phyloP scores from a whole-genome alignment of 2,329 filamentous ascomycete genomes.

The Ilyonectria destructans region DNA sequence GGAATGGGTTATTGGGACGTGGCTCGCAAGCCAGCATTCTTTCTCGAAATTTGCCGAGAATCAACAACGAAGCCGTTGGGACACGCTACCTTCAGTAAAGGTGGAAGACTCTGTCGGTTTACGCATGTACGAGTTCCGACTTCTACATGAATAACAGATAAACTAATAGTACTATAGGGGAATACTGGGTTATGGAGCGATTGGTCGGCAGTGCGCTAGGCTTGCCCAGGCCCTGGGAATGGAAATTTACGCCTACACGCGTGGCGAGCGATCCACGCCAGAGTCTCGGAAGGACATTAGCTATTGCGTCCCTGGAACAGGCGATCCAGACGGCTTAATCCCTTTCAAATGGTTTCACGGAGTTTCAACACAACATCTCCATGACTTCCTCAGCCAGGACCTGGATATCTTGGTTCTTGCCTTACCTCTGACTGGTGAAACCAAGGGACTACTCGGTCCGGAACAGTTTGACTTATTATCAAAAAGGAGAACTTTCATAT shows the following conservation, averaged over 20 bases:
- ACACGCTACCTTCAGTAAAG: neutral
- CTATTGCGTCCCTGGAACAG: constrained; percentile 4
- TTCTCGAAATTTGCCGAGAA: neutral
- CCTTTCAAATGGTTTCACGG: constrained; percentile 6
- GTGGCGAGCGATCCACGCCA: constrained; percentile 70
- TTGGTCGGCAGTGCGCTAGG: constrained; percentile 60
- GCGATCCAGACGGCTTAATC: constrained; percentile 1
- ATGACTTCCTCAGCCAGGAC: constrained; percentile 60
- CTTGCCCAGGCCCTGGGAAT: constrained; percentile 76
- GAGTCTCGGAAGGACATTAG: constrained; percentile 60
- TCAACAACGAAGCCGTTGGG: constrained; percentile 4
- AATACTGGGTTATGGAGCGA: constrained; percentile 58
- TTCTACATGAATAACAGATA: too few relatives aligned
- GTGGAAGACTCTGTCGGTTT: too few relatives aligned
- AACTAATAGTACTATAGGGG: too few relatives aligned
- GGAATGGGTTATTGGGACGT: constrained; percentile 11
- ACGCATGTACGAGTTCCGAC: too few relatives aligned
- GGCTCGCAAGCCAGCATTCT: constrained; percentile 11
- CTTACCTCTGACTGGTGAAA: too few relatives aligned
- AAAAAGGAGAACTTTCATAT: too few relatives aligned
- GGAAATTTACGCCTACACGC: constrained; percentile 78
- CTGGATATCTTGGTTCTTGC: constrained; percentile 57
- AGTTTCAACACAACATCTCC: constrained; percentile 60
- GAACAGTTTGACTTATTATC: too few relatives aligned
- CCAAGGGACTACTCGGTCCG: too few relatives aligned